phyloP scores from a whole-genome alignment of 129 eudicot genomes.

The Flaveria brownii region DNA sequence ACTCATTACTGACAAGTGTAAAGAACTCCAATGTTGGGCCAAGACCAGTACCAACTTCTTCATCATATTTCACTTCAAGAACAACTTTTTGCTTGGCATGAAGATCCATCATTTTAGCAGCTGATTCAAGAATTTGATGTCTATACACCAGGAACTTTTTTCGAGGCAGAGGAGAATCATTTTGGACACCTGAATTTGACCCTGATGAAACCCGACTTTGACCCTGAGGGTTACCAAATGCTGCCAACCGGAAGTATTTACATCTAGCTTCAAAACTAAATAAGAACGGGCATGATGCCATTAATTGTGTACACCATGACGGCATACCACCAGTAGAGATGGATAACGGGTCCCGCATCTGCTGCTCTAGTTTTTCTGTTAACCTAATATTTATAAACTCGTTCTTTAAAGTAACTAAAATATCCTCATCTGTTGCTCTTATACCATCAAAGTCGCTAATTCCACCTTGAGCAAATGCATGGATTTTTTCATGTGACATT shows the following conservation, averaged over 20 bases:
- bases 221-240: slow-evolving; percentile 55
- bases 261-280: slow-evolving; percentile 78
- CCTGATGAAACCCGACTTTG: slow-evolving; percentile 45
- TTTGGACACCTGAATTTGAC: slow-evolving; percentile 44
- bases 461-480: slow-evolving; percentile 67
- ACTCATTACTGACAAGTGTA: slow-evolving; percentile 85
- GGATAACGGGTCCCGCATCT: slow-evolving; percentile 76
- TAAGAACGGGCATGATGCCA: slow-evolving; percentile 73
- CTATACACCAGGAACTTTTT: slow-evolving; percentile 75
- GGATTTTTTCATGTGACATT: slow-evolving; percentile 48
- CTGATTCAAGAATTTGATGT: slow-evolving; percentile 69
- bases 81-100: slow-evolving; percentile 62
- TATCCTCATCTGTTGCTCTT: slow-evolving; percentile 34
- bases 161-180: slow-evolving; percentile 45
- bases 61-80: slow-evolving; percentile 80
- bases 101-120: slow-evolving; percentile 74
- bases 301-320: slow-evolving; percentile 71
- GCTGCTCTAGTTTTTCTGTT: slow-evolving; percentile 89
- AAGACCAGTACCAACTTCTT: slow-evolving; percentile 96
- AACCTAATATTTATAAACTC: slow-evolving; percentile 76
- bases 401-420: slow-evolving; percentile 34
- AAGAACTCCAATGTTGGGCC: slow-evolving; percentile 96
- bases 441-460: slow-evolving; percentile 46
- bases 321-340: slow-evolving; percentile 78
- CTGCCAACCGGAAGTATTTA: slow-evolving; percentile 63